Evolutionary conservation across 140 eudicot genomes (phyloP), one percentile per base, ranked within the genome.

Genomic region (Erigeron philadelphicus): DNA sequence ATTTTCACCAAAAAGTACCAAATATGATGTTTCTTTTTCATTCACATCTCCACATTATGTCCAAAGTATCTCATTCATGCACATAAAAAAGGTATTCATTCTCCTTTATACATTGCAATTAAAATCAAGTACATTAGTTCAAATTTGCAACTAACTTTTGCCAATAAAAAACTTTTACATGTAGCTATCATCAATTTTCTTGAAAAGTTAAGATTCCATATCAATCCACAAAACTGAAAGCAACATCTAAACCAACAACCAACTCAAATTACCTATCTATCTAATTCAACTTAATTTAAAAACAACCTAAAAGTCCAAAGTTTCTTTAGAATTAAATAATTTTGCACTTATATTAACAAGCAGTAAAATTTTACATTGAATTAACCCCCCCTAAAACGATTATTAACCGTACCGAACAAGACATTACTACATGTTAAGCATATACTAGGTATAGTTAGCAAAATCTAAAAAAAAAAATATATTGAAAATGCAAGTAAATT

Each of bases 401-500:
- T 21, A 21, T 21, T 21, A 21, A 21, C 0, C 1, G 25, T 21
- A 21, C 25, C 3, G 38, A 2, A 72, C 53, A 47, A 45, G 44
- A 11, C 68, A 17, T 15, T 16, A 43, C 48, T 4, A 50, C 38
- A 31, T 31, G 4, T 2, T 31, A 31, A 31, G 5, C 38, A 31
- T 31, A 31, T 4, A n/a, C n/a, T 5, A 3, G 4, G 38, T 31
- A 31, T 31, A 16, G 12, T 31, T 17, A 65, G 38, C 6, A 42
- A 52, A 40, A 4, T 9, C 25, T 3, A 25, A 7, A 48, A 55
- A 43, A 12, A 44, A 5, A 40, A n/a, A n/a, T n/a, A 69, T 17
- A 23, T 47, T 43, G 15, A 68, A 71, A 47, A 68, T 50, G 76
- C 68, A 75, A 60, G 7, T 40, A 31, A 57, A 78, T 4, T 31